Evolutionary conservation across 2,329 filamentous ascomycete species (phyloP), one percentile per base, ranked within the genome.

Genomic region (Parascedosporium putredinis): DNA sequence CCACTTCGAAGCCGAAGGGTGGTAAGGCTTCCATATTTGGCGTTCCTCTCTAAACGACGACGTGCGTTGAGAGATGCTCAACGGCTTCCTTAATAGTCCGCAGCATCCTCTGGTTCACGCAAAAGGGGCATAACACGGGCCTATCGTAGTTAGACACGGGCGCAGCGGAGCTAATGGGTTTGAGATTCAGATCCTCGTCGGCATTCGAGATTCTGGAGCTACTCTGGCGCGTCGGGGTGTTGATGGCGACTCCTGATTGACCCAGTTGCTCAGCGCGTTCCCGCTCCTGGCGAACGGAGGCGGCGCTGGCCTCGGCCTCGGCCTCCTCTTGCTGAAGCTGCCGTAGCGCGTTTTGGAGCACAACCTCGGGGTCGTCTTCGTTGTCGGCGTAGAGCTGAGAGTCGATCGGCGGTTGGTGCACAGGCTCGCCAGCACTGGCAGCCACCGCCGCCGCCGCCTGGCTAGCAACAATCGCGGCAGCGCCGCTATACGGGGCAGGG

Each of bases 61-160:
- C 78, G 53, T 81, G 78, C 2, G 76, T 79, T 9, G 76, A 77
- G 69, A 81, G 67, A 57, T 81, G 78, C 59, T 81, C 78, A 3
- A 81, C 76, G 4, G 78, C 75, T 59, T 81, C 78, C 61, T 78
- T 80, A 43, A 81, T 76, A 1, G 70, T 76, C 16, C 76, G 67
- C 47, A 81, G 67, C 76, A 81, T 78, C 5, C 78, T 69, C 56
- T 78, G 74, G 55, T 81, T 81, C 31, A 81, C 70, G 53, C 78
- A 81, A 55, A 79, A 81, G 1, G 78, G 78, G 54, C 78, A 81
- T 16, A 77, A 68, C 24, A 79, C 60, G 2, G 77, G 75, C 18
- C 69, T 62, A 31, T 80, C 73, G 27, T 67, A 65, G 5, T 63
- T 61, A 3, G 71, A 66, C 24, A 74, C 59, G 6, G 73, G 70